phyloP scores from a whole-genome alignment of 345 rosid genomes.

The Hibiscus tridactylites region DNA sequence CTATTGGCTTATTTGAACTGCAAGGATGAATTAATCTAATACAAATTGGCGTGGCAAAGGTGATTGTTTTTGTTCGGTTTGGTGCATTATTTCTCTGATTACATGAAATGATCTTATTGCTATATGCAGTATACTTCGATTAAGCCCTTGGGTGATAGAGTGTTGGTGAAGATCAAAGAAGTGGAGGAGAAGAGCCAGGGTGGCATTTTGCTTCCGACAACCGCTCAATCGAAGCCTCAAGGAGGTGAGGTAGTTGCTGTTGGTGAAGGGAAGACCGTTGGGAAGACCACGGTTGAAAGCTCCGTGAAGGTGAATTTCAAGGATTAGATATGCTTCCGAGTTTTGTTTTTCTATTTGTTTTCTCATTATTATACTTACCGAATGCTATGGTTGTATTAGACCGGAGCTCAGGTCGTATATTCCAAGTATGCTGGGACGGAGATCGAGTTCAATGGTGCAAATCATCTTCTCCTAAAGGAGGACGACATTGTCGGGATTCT shows the following conservation, averaged over 20 bases:
- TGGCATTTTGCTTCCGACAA: slow-evolving; percentile 72
- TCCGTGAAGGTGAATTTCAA: slow-evolving; percentile 16
- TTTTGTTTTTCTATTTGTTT: background rate
- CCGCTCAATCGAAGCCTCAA: slow-evolving; percentile 84
- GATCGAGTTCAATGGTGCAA: background rate
- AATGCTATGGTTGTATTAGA: background rate
- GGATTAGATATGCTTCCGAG: background rate
- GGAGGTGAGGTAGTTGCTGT: slow-evolving; percentile 90
- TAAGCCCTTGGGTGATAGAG: slow-evolving; percentile 80
- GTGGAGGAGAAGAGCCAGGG: slow-evolving; percentile 76
- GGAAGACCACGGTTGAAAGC: slow-evolving; percentile 46
- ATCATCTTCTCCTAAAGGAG: background rate
- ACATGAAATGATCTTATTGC: background rate
- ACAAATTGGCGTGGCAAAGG: background rate
- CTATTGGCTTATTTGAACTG: background rate
- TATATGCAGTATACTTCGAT: slow-evolving; percentile 58
- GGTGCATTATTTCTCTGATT: no score
- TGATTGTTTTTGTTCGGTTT: background rate
- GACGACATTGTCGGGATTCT: background rate
- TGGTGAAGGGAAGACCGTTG: slow-evolving; percentile 74
- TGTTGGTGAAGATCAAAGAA: slow-evolving; percentile 74
- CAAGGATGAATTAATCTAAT: background rate
- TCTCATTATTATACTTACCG: background rate
- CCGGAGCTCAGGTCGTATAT: background rate
- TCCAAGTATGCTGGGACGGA: background rate